These are phyloP conservation scores for Ceratobasidium sp. DNA, from an alignment of 1,284 basidiomycete genomes.

Conservation along the genomic window DNA sequence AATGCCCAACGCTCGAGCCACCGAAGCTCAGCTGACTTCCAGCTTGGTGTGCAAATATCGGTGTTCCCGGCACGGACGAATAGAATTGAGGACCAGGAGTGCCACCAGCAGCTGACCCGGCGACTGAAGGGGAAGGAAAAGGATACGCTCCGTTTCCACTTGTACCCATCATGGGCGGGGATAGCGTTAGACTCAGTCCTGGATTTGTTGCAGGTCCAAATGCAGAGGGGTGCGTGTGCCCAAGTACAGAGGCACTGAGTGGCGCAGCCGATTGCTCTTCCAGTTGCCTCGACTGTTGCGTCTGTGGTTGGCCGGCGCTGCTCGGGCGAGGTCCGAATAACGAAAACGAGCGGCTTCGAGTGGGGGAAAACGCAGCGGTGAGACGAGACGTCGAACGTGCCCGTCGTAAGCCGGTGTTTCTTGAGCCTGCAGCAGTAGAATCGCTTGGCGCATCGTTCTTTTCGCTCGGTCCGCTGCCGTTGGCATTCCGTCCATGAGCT, in stretches of 20 bases:
- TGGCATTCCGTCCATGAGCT: background rate
- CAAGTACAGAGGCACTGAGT: background rate
- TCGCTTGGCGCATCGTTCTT: background rate
- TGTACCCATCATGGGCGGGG: constrained; percentile 13
- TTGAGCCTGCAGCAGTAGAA: constrained; percentile 15
- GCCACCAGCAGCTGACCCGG: background rate
- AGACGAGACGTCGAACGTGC: constrained; percentile 33
- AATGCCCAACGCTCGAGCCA: constrained; percentile 27
- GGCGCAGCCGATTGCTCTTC: background rate
- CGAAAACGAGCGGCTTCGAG: constrained; percentile 31
- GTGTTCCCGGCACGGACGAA: constrained; percentile 13
- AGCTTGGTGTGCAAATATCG: constrained; percentile 1
- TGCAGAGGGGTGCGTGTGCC: constrained; percentile 18
- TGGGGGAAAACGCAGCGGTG: constrained; percentile 7
- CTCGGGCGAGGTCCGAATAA: constrained; percentile 33
- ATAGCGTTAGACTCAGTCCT: constrained; percentile 9
- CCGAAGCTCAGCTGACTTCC: constrained; percentile 37
- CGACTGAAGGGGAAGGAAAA: constrained; percentile 9
- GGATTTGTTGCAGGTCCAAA: constrained; percentile 33
- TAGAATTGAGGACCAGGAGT: background rate
- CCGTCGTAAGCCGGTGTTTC: constrained; percentile 10
- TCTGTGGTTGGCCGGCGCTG: constrained; percentile 37
- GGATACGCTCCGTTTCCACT: constrained; percentile 4
- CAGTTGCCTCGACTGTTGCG: constrained; percentile 10
- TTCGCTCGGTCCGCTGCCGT: background rate